Conservation (phyloP, 2,329 filamentous ascomycete species). For the Rhynchosporium agropyri region DNA sequence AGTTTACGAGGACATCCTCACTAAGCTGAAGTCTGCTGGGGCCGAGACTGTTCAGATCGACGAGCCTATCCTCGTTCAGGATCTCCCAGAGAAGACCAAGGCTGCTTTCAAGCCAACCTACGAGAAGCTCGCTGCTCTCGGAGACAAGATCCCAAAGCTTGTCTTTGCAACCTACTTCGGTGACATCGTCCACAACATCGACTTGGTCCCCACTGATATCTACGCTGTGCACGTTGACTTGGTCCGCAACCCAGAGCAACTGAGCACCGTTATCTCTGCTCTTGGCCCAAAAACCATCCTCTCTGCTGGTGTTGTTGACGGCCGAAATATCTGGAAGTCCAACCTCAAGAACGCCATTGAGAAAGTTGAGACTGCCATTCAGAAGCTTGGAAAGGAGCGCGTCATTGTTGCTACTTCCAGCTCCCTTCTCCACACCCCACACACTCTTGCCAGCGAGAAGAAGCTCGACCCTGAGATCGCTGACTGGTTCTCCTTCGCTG, state of each 20-base stretch:
- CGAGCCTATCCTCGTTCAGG: constrained; percentile 95
- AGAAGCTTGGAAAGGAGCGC: constrained; percentile 96
- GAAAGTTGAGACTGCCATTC: constrained; percentile 83
- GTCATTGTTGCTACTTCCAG: constrained; percentile 96
- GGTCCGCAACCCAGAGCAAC: constrained; percentile 97
- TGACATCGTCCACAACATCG: constrained; percentile 98
- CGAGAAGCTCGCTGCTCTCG: constrained; percentile 79
- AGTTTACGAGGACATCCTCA: constrained; percentile 89
- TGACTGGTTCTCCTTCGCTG: constrained; percentile 98
- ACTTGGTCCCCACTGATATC: constrained; percentile 77
- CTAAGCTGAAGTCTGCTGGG: constrained; percentile 93
- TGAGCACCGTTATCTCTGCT: constrained; percentile 79
- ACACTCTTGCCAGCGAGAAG: constrained; percentile 98
- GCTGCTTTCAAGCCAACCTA: constrained; percentile 97
- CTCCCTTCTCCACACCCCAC: constrained; percentile 97
- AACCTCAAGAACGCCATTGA: constrained; percentile 97
- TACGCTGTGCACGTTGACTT: constrained; percentile 93
- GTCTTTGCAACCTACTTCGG: constrained; percentile 98
- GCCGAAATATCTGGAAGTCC: constrained; percentile 99
- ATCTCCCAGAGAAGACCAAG: constrained; percentile 88
- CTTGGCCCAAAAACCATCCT: constrained; percentile 88
- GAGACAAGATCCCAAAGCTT: constrained; percentile 81
- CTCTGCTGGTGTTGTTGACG: constrained; percentile 95
- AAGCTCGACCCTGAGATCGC: constrained; percentile 90
- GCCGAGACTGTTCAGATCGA: constrained; percentile 98